Evolutionary conservation across 1,139 yeast species (phyloP), one percentile per base, ranked within the genome.

Genomic region (Yamadazyma epiphylla): DNA sequence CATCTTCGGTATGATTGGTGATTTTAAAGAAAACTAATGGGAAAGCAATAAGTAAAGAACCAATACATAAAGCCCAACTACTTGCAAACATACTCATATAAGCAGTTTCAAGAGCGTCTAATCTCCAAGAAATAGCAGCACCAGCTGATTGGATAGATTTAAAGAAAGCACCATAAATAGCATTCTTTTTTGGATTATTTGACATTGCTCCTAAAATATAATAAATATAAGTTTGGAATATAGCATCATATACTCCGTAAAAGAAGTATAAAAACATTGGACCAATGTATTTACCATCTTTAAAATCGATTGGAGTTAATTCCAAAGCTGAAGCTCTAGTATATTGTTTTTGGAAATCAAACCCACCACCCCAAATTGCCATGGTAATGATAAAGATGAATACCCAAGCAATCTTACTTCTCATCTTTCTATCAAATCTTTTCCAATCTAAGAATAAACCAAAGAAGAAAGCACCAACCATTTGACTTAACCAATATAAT

Each of bases 81-180:
- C 75, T 60, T 9, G 61, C 77, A 45, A 74, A 76, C 56, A 74
- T 51, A 32, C 52, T 48, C 48, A 63, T 59, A 52, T 61, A 76
- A 13, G 74, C 55, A 12, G 43, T 46, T 4, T 50, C 52, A 30
- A 58, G 42, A 22, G 77, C 69, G 47, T 77, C 81, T 38, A 77
- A 55, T 44, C 79, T 57, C 82, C 83, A 77, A 8, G 70, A 73
- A 35, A 77, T 60, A 14, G 80, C 82, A 13, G 78, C 77, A 48
- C 79, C 81, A 10, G 80, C 81, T 17, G 78, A 70, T 55, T 77
- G 84, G 31, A 77, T 54, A 37, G 80, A 77, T 58, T 77, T 77
- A 59, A 74, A 77, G 53, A 73, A 73, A 27, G 82, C 81, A 26
- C 77, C 79, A 43, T 74, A 75, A 36, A 76, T 58, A 9, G 82